phyloP scores from a whole-genome alignment of 352 stramenopile genomes.

The Sclerospora graminicola region DNA sequence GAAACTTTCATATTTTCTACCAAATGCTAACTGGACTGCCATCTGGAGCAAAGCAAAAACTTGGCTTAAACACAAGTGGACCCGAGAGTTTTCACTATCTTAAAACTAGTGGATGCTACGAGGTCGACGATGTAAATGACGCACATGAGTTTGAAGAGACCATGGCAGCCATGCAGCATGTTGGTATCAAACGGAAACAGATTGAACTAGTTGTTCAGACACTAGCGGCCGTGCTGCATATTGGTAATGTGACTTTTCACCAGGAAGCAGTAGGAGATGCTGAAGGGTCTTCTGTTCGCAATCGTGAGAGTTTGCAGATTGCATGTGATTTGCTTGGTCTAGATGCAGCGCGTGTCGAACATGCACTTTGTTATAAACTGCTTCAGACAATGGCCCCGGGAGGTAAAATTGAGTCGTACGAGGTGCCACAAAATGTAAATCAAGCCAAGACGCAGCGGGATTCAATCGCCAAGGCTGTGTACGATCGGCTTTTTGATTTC shows the following conservation, averaged over 20 bases:
- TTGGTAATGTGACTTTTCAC: constrained; percentile 72
- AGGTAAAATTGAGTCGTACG: constrained; percentile 75
- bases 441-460: constrained; percentile 90
- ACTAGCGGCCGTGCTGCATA: constrained; percentile 63
- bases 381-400: constrained; percentile 82
- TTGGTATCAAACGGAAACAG: constrained; percentile 83
- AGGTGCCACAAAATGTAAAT: constrained; percentile 76
- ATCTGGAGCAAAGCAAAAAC: constrained; percentile 42
- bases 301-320: constrained; percentile 45
- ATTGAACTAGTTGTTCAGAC: constrained; percentile 84
- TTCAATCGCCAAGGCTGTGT: constrained; percentile 94
- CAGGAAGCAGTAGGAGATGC: constrained; percentile 51
- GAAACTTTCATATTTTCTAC: constrained; percentile 95
- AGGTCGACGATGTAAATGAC: constrained; percentile 88
- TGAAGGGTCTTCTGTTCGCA: constrained; percentile 47
- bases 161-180: constrained; percentile 81
- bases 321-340: constrained; percentile 64
- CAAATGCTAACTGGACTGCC: constrained; percentile 78
- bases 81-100: constrained; percentile 84
- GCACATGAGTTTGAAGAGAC: constrained; percentile 83
- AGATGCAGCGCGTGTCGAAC: constrained; percentile 42
- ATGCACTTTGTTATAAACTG: constrained; percentile 76
- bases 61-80: constrained; percentile 53
- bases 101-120: constrained; percentile 79
- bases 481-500: constrained; percentile 95